Evolutionary conservation across 441 rosid genomes (phyloP).

Genomic region (Metrosideros polymorpha): DNA sequence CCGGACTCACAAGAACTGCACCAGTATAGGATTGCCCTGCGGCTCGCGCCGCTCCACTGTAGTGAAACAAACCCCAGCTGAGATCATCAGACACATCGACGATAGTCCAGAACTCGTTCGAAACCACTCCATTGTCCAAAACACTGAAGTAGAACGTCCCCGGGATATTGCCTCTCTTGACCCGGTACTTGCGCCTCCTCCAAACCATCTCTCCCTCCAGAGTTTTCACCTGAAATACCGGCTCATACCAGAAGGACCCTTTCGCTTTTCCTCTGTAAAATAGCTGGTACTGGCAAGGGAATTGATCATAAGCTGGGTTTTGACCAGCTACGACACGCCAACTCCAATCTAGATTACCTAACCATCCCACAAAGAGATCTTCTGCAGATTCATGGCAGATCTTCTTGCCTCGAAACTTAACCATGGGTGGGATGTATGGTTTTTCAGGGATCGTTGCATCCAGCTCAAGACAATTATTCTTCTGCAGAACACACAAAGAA

Average conservation of each 20-base stretch:
- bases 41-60: slow-evolving; percentile 77
- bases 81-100: slow-evolving; percentile 74
- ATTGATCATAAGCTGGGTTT: slow-evolving; percentile 92
- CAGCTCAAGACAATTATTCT: slow-evolving; percentile 67
- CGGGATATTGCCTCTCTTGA: slow-evolving; percentile 55
- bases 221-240: slow-evolving; percentile 73
- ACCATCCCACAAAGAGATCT: slow-evolving; percentile 89
- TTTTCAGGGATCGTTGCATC: slow-evolving; percentile 72
- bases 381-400: slow-evolving; percentile 62
- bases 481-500: slow-evolving; percentile 77
- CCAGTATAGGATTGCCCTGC: slow-evolving; percentile 90
- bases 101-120: slow-evolving; percentile 84
- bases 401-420: slow-evolving; percentile 45
- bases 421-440: slow-evolving; percentile 63
- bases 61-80: slow-evolving; percentile 87
- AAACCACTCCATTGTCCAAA: slow-evolving; percentile 85
- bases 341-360: slow-evolving; percentile 72
- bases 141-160: slow-evolving; percentile 78
- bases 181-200: slow-evolving; percentile 83
- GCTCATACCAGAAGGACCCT: slow-evolving; percentile 90
- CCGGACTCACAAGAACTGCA: slow-evolving; percentile 79
- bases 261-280: slow-evolving; percentile 90
- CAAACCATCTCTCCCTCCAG: slow-evolving; percentile 65
- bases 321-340: slow-evolving; percentile 93
- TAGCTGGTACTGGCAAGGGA: slow-evolving; percentile 88